Percentiles rank a stretch among this genome's conserved stretches.
These are phyloP conservation scores for Naematelia encephala DNA, from an alignment of 768 basidiomycete genomes.

Conservation along the genomic window DNA sequence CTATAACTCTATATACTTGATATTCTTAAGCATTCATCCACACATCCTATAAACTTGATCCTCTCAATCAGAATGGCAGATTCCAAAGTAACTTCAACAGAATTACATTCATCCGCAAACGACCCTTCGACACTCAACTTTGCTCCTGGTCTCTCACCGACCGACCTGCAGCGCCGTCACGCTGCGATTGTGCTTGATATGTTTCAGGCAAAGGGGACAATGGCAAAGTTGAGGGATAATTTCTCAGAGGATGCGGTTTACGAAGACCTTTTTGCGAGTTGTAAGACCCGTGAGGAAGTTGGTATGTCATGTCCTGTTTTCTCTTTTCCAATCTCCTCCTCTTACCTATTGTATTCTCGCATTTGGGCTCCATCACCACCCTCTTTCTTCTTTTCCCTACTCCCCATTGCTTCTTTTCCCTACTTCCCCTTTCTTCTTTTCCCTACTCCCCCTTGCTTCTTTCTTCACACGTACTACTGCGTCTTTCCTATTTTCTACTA, in stretches of 20 bases:
- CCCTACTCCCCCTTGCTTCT: too few species aligned
- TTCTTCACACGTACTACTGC: too few species aligned
- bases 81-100: neutral
- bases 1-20: neutral
- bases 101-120: conserved; percentile 21
- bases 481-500: too few species aligned
- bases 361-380: too few species aligned
- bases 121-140: conserved; percentile 24
- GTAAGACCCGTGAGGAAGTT: conserved; percentile 40
- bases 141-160: conserved; percentile 24
- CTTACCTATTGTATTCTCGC: neutral
- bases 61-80: conserved; percentile 2
- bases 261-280: conserved; percentile 46
- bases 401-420: neutral
- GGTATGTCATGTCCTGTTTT: conserved; percentile 27
- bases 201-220: conserved; percentile 46
- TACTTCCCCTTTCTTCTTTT: neutral
- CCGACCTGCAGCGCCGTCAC: conserved; percentile 31
- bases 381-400: neutral
- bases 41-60: too few species aligned
- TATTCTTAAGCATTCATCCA: too few species aligned
- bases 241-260: conserved; percentile 45
- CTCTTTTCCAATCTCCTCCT: neutral
- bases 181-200: conserved; percentile 44
- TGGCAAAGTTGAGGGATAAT: conserved; percentile 36